phyloP scores from a whole-genome alignment of 2,329 filamentous ascomycete genomes.

The Stromatinia cepivora region DNA sequence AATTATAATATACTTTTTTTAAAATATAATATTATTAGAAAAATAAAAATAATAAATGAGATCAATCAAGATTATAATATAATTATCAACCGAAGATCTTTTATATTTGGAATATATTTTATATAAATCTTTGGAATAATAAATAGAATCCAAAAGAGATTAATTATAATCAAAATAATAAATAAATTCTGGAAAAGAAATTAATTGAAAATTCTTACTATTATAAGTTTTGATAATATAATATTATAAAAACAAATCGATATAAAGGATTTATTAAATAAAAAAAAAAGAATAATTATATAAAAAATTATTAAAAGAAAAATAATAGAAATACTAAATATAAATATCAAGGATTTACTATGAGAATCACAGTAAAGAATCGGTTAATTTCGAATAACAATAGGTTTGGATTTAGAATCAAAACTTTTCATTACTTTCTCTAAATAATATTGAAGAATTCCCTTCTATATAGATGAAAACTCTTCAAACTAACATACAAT shows the following conservation, averaged over 20 bases:
- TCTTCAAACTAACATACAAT: too few species aligned
- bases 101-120: not conserved
- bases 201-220: not conserved
- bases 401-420: too few species aligned
- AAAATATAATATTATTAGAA: not conserved
- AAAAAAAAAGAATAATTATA: not conserved
- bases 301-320: not conserved
- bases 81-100: not conserved
- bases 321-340: not conserved
- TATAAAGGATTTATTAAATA: not conserved
- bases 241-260: not conserved
- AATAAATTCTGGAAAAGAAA: not conserved
- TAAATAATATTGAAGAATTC: too few species aligned
- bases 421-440: too few species aligned
- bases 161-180: not conserved
- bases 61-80: not conserved
- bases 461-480: too few species aligned
- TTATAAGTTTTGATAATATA: not conserved
- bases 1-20: not conserved
- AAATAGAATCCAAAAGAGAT: not conserved
- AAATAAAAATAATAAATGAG: not conserved
- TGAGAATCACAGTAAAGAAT: too few species aligned
- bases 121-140: not conserved
- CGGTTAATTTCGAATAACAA: too few species aligned
- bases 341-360: not conserved